Evolutionary conservation across 1,284 basidiomycete species (phyloP), one percentile per base, ranked within the genome.

Genomic region (Heliocybe sulcata): DNA sequence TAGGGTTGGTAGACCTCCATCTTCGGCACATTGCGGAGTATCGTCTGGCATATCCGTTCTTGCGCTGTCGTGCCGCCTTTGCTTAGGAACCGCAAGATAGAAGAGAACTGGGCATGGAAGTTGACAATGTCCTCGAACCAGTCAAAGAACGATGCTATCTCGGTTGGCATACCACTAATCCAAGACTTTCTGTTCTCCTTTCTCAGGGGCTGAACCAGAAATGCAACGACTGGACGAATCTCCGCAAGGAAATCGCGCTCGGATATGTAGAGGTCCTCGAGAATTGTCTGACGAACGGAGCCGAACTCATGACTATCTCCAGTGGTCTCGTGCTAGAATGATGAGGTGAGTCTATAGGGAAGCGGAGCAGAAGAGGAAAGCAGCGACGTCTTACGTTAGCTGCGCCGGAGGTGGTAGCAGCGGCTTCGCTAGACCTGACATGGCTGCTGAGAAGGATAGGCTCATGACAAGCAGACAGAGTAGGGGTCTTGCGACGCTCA

Each of bases 1-100:
- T 94, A 96, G 11, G 89, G 86, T 67, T 93, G 90, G 64, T 96
- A 91, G 2, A 90, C 78, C 65, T 93, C 87, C 35, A 94, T 70
- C 49, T 76, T 77, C 0, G 79, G 71, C 16, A 93, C 75, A 87
- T 1, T 68, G 64, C 19, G 79, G 72, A 25, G 94, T 69, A 1
- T 74, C 67, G 3, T 81, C 78, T 8, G 87, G 83, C 25, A 93
- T 71, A 19, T 71, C 63, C 56, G 70, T 25, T 49, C 12, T 68
- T 3, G 85, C 72, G 14, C 81, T 67, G 1, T 77, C 72, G 49
- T 72, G 66, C 58, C 82, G 72, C 52, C 69, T 63, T 56, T 65
- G 52, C 74, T 74, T 35, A 75, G 69, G 3, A 72, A 64, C 23
- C 77, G 72, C 52, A 92, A 67, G 0, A 78, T 69, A 1, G 76